These are phyloP conservation scores for Mesembryanthemum crystallinum DNA, from an alignment of 148 eudicot species.

Conservation along the genomic window DNA sequence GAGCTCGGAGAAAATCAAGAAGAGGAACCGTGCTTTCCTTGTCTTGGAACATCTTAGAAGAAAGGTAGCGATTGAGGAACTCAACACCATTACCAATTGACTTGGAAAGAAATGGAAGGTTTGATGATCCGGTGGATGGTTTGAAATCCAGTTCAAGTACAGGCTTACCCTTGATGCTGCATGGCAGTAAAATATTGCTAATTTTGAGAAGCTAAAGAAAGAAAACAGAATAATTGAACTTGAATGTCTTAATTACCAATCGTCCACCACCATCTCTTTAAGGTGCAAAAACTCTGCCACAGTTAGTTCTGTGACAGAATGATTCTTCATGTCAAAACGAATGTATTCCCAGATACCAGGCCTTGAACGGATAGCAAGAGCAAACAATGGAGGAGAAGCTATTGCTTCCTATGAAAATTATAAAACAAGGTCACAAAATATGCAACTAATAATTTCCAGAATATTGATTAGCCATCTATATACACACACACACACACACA, in stretches of 20 bases:
- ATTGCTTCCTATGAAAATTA: slow-evolving; percentile 35
- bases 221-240: not conserved
- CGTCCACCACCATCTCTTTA: slow-evolving; percentile 30
- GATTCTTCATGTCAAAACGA: slow-evolving; percentile 21
- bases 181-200: not conserved
- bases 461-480: no score
- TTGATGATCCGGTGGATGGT: slow-evolving; percentile 33
- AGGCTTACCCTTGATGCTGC: slow-evolving; percentile 21
- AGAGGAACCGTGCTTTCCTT: slow-evolving; percentile 37
- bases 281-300: slow-evolving; percentile 27
- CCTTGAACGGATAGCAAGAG: slow-evolving; percentile 29
- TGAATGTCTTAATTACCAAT: not conserved
- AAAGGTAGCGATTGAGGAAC: slow-evolving; percentile 42
- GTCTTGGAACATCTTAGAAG: slow-evolving; percentile 43
- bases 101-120: slow-evolving; percentile 31
- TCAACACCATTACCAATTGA: slow-evolving; percentile 40
- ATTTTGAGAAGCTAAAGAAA: not conserved
- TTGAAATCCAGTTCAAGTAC: slow-evolving; percentile 33
- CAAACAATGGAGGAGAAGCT: slow-evolving; percentile 27
- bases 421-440: not conserved
- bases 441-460: not conserved
- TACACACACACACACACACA: no score
- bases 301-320: slow-evolving; percentile 20
- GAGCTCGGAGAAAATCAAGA: slow-evolving; percentile 41
- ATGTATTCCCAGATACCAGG: slow-evolving; percentile 39